Percentiles rank a stretch among this genome's conserved stretches.
phyloP scores from a whole-genome alignment of 2,329 filamentous ascomycete genomes.

The Pseudogymnoascus sp. region DNA sequence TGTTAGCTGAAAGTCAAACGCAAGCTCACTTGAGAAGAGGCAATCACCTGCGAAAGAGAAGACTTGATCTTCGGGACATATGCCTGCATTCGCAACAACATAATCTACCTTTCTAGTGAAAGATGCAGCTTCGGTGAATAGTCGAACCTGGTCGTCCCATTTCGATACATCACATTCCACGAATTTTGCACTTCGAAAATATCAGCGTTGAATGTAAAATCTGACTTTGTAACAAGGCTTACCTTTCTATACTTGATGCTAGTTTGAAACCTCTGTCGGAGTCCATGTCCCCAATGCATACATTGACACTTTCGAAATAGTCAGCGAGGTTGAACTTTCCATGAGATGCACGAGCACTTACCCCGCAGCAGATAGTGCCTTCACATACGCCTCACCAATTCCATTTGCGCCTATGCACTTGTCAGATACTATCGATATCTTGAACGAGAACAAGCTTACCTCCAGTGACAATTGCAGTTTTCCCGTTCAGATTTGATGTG shows the following conservation, averaged over 20 bases:
- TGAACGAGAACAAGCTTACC: slow-evolving; percentile 14
- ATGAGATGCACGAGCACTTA: slow-evolving; percentile 11
- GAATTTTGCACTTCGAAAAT: slow-evolving; percentile 21
- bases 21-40: slow-evolving; percentile 16
- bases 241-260: slow-evolving; percentile 12
- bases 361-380: slow-evolving; percentile 23
- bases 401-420: slow-evolving; percentile 25
- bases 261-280: slow-evolving; percentile 19
- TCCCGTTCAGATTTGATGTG: slow-evolving; percentile 23
- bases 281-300: slow-evolving; percentile 23
- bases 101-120: slow-evolving; percentile 26
- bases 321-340: not conserved
- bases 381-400: slow-evolving; percentile 28
- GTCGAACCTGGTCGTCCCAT: slow-evolving; percentile 28
- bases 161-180: slow-evolving; percentile 26
- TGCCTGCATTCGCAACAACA: slow-evolving; percentile 30
- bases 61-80: slow-evolving; percentile 26
- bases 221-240: not conserved
- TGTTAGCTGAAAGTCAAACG: slow-evolving; percentile 16
- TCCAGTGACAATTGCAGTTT: slow-evolving; percentile 29
- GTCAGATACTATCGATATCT: not conserved
- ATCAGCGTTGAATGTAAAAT: not conserved
- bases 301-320: slow-evolving; percentile 13
- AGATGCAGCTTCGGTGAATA: slow-evolving; percentile 25
- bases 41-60: not conserved